phyloP scores from a whole-genome alignment of 1,284 basidiomycete genomes.

The Coniferiporia weirii region DNA sequence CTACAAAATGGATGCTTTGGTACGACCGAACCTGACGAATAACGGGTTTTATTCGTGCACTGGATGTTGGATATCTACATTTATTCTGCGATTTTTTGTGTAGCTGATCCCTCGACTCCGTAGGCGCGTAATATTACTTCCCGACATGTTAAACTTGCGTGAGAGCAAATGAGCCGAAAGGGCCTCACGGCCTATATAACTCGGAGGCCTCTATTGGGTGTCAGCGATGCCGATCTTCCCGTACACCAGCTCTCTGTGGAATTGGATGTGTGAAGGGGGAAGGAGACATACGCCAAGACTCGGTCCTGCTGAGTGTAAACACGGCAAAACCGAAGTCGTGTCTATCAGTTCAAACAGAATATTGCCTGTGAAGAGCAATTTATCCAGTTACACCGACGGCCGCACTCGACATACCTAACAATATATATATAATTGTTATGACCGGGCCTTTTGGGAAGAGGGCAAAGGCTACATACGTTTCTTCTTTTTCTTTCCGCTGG shows the following conservation, averaged over 20 bases:
- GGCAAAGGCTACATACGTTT: constrained; percentile 42
- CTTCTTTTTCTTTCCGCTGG: constrained; percentile 65
- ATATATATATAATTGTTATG: not conserved
- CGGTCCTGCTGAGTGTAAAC: too few relatives aligned
- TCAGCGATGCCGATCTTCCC: not conserved
- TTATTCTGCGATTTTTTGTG: too few relatives aligned
- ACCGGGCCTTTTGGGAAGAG: not conserved
- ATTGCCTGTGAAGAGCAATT: not conserved
- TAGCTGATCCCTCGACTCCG: too few relatives aligned
- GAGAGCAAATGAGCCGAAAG: too few relatives aligned
- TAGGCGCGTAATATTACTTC: too few relatives aligned
- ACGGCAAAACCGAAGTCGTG: too few relatives aligned
- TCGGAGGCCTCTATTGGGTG: not conserved
- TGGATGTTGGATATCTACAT: not conserved
- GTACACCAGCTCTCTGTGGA: not conserved
- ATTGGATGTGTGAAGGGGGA: not conserved
- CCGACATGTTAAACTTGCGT: too few relatives aligned
- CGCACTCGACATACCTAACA: constrained; percentile 12
- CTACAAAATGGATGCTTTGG: not conserved
- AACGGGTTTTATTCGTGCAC: not conserved
- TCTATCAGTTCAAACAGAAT: not conserved
- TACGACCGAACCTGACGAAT: not conserved
- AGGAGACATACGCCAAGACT: not conserved
- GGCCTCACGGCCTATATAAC: not conserved
- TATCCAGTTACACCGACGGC: not conserved